Percentiles rank a stretch among this genome's conserved stretches.
Evolutionary conservation across 768 basidiomycete species (phyloP).

Genomic region (Rhizopogon vinicolor): DNA sequence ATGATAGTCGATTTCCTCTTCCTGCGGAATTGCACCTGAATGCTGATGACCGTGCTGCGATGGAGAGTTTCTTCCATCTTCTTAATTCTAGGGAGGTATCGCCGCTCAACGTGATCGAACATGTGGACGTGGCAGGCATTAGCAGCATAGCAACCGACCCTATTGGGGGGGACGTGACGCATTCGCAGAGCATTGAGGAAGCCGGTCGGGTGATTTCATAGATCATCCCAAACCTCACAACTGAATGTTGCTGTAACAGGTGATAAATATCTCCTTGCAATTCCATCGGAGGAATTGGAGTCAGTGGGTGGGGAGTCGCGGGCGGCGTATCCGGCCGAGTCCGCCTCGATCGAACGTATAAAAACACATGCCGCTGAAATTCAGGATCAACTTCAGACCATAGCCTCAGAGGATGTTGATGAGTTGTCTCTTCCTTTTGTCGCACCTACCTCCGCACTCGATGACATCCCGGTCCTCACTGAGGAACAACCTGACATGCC

Average conservation of each 20-base stretch:
- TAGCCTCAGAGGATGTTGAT: not conserved
- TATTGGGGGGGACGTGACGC: not conserved
- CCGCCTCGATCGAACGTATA: not conserved
- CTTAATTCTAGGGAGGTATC: not conserved
- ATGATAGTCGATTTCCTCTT: not conserved
- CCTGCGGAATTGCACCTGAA: not conserved
- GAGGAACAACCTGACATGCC: not conserved
- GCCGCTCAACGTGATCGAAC: not conserved
- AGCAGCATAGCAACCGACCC: not conserved
- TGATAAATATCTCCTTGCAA: too few relatives aligned
- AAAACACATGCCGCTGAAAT: not conserved
- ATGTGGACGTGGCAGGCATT: not conserved
- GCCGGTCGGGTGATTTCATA: not conserved
- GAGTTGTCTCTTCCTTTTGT: not conserved
- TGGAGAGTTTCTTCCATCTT: slow-evolving; percentile 3
- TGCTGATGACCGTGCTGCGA: not conserved
- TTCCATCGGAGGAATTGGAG: not conserved
- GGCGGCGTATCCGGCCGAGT: not conserved
- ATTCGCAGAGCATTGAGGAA: not conserved
- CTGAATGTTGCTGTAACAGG: not conserved
- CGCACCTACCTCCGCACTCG: not conserved
- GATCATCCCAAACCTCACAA: not conserved
- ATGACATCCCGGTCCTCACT: not conserved
- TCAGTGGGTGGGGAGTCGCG: not conserved
- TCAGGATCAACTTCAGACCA: not conserved